These are phyloP conservation scores for Fusarium vanettenii DNA, from an alignment of 2,329 filamentous ascomycete genomes.

Conservation along the genomic window DNA sequence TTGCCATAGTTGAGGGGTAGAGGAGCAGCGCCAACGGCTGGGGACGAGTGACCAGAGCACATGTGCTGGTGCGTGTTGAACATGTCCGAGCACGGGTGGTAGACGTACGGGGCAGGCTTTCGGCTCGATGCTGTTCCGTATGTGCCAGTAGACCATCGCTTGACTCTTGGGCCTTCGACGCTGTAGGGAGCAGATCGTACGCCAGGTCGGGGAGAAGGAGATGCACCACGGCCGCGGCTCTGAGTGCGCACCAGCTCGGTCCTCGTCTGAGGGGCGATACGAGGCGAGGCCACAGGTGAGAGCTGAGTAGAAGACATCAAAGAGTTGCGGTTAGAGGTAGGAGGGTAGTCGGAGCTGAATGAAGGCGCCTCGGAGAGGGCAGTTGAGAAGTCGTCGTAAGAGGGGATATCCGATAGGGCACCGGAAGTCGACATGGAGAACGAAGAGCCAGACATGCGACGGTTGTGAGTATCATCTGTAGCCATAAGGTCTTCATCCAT, in stretches of 20 bases:
- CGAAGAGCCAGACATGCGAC: constrained; percentile 78
- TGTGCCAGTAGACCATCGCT: constrained; percentile 83
- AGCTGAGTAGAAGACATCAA: constrained; percentile 77
- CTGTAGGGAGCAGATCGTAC: constrained; percentile 78
- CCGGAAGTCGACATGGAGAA: constrained; percentile 78
- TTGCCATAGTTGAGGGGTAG: constrained; percentile 66
- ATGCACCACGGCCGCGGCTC: constrained; percentile 74
- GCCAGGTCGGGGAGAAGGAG: constrained; percentile 76
- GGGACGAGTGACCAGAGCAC: constrained; percentile 53
- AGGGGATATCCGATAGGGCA: constrained; percentile 73
- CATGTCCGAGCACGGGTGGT: constrained; percentile 70
- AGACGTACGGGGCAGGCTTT: constrained; percentile 70
- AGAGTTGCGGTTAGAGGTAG: constrained; percentile 75
- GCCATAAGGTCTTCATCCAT: constrained; percentile 62
- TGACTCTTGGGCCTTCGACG: constrained; percentile 73
- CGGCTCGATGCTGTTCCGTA: constrained; percentile 69
- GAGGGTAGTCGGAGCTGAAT: constrained; percentile 74
- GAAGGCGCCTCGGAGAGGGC: constrained; percentile 75
- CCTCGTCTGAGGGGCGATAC: constrained; percentile 70
- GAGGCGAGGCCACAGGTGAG: constrained; percentile 78
- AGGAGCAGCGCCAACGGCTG: constrained; percentile 58
- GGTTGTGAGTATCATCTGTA: constrained; percentile 65
- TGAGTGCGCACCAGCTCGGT: constrained; percentile 71
- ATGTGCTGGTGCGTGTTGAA: constrained; percentile 69
- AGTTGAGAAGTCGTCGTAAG: constrained; percentile 77